Evolutionary conservation across 2,329 filamentous ascomycete species (phyloP).

Genomic region (Xylariales sp.): DNA sequence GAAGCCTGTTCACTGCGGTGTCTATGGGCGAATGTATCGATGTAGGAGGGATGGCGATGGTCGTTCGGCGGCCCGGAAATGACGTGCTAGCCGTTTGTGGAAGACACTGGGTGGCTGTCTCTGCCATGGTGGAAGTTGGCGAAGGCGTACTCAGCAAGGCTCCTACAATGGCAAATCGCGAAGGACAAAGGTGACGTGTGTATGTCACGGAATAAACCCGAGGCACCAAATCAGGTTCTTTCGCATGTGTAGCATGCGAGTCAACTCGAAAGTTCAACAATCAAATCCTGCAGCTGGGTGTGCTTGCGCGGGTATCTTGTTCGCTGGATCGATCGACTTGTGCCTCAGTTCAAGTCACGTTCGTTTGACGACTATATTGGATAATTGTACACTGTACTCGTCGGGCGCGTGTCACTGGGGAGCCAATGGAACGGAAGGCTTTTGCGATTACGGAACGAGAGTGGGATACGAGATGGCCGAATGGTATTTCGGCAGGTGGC

Average conservation of each 20-base stretch:
- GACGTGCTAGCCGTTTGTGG: constrained; percentile 37
- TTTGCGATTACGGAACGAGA: constrained; percentile 7
- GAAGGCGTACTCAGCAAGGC: constrained; percentile 3
- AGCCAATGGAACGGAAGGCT: neutral
- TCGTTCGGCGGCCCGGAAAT: constrained; percentile 44
- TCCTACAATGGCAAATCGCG: neutral
- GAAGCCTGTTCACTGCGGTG: constrained; percentile 48
- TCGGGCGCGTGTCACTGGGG: neutral
- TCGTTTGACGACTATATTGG: constrained; percentile 3
- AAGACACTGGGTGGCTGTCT: constrained; percentile 43
- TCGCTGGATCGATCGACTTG: constrained; percentile 13
- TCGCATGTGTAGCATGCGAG: constrained; percentile 26
- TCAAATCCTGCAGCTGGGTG: neutral
- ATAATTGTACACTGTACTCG: neutral
- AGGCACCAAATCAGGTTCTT: constrained; percentile 22
- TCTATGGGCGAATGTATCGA: constrained; percentile 44
- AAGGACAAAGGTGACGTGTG: constrained; percentile 9
- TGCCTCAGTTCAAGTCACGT: neutral
- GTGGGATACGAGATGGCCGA: neutral
- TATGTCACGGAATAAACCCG: constrained; percentile 25
- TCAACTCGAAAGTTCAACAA: neutral
- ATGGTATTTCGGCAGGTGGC: neutral
- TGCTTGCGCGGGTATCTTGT: constrained; percentile 11
- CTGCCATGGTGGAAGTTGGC: constrained; percentile 41
- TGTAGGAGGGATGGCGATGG: constrained; percentile 44